A percentile compares a stretch with the other conserved stretches of the same genome.
Evolutionary conservation across 352 stramenopile genomes (phyloP).

Genomic region (Pythium volutum): DNA sequence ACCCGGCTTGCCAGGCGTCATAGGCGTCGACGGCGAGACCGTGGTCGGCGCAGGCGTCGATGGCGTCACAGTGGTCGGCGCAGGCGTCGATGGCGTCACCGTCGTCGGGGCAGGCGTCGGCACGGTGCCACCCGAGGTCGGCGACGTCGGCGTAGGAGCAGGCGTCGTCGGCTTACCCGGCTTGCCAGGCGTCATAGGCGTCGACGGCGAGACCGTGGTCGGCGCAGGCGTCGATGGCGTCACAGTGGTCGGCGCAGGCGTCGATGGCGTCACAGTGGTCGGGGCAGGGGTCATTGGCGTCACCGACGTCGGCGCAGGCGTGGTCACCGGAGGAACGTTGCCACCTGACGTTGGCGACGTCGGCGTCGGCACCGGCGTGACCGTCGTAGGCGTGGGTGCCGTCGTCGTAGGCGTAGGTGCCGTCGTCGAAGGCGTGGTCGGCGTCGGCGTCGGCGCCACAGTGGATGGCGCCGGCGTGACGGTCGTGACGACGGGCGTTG

Average conservation of each 20-base stretch:
- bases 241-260: background rate
- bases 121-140: background rate
- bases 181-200: background rate
- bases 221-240: background rate
- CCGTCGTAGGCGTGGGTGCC: conserved; percentile 3
- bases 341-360: too few relatives aligned
- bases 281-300: background rate
- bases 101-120: background rate
- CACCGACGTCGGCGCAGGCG: conserved; percentile 8
- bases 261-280: too few relatives aligned
- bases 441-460: background rate
- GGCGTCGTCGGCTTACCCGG: background rate
- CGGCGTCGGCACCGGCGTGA: conserved; percentile 10
- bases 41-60: background rate
- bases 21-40: too few relatives aligned
- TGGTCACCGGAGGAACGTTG: too few relatives aligned
- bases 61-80: background rate
- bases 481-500: background rate
- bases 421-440: background rate
- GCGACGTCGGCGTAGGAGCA: background rate
- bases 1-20: conserved; percentile 5
- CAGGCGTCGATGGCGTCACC: background rate
- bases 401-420: conserved; percentile 1
- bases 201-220: background rate
- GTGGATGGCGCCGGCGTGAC: background rate